phyloP scores from a whole-genome alignment of 345 rosid genomes.

The Mallotus nudiflorus region DNA sequence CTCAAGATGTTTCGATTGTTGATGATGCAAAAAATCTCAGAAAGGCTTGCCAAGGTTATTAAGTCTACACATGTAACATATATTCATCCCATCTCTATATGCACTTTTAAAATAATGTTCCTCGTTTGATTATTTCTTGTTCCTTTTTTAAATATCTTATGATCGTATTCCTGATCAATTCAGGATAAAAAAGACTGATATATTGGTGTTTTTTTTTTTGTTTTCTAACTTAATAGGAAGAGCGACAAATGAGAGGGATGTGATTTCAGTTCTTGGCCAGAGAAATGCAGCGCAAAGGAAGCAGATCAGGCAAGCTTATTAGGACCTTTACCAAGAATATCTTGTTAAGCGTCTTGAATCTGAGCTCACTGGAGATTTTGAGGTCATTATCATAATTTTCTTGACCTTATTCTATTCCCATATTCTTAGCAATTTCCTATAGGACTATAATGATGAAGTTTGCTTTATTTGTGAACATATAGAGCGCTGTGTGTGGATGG shows the following conservation, averaged over 20 bases:
- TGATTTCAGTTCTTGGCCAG: constrained; percentile 47
- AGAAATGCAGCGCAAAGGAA: constrained; percentile 57
- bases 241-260: constrained; percentile 53
- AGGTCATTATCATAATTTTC: constrained; percentile 14
- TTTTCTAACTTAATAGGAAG: constrained; percentile 33
- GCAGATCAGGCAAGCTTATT: constrained; percentile 52
- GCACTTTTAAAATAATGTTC: background rate
- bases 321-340: constrained; percentile 43
- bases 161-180: no score
- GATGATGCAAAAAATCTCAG: constrained; percentile 47
- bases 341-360: constrained; percentile 61
- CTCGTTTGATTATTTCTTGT: background rate
- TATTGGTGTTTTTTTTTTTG: background rate
- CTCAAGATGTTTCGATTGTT: constrained; percentile 30
- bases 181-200: background rate
- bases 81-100: background rate
- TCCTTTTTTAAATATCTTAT: background rate
- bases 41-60: constrained; percentile 43
- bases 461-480: background rate
- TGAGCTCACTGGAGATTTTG: constrained; percentile 59
- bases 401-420: no score
- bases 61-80: no score
- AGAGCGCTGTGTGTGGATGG: constrained; percentile 35
- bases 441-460: background rate
- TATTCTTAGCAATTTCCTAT: no score